Conservation (phyloP, 2,329 filamentous ascomycete genomes). For the Colletotrichum paranaense region DNA sequence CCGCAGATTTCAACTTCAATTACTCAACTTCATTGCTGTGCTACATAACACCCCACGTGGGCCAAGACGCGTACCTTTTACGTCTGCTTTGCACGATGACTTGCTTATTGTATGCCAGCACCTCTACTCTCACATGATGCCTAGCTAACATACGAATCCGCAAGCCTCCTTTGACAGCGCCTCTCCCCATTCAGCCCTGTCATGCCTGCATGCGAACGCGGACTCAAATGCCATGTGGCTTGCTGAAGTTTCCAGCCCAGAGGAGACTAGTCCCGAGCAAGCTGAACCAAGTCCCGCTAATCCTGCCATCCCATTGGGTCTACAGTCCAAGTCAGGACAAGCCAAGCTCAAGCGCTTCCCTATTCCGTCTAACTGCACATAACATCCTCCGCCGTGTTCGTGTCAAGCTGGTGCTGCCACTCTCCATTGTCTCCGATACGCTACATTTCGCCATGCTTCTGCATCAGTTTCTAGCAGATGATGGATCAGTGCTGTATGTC, state of each 20-base stretch:
- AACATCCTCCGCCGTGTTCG: conserved; percentile 6
- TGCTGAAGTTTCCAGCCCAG: conserved; percentile 2
- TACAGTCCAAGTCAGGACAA: not conserved
- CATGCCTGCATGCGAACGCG: conserved; percentile 11
- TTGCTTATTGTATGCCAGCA: not conserved
- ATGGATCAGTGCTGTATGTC: not conserved
- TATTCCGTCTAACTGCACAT: conserved; percentile 5
- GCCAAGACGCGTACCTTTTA: not conserved
- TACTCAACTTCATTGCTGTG: not conserved
- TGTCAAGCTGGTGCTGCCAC: not conserved
- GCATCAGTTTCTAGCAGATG: not conserved
- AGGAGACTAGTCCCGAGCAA: not conserved
- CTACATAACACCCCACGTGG: not conserved
- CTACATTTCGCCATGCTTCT: not conserved
- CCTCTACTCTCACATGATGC: not conserved
- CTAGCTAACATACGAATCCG: not conserved
- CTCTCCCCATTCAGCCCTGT: conserved; percentile 13
- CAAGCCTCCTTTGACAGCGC: not conserved
- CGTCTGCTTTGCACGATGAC: not conserved
- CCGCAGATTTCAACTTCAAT: not conserved
- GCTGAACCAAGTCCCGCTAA: conserved; percentile 12
- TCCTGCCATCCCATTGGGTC: conserved; percentile 7
- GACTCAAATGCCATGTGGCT: conserved; percentile 19
- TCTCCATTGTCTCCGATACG: not conserved
- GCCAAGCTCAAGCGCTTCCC: conserved; percentile 2